These are phyloP conservation scores for Aspergillus aculeatinus DNA, from an alignment of 2,329 filamentous ascomycete species.

Conservation along the genomic window DNA sequence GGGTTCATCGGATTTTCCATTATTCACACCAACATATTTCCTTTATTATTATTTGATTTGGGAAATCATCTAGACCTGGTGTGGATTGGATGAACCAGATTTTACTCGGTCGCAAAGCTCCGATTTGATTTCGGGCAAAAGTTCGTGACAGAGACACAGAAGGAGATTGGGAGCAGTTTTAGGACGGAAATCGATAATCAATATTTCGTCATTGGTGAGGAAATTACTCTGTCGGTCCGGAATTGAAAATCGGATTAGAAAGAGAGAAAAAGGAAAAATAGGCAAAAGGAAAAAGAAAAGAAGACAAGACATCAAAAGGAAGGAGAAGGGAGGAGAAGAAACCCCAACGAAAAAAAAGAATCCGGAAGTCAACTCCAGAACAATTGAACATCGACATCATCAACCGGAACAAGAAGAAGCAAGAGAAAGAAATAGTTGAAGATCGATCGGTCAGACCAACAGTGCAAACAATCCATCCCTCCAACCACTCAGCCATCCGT, in stretches of 20 bases:
- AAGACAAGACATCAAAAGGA: background rate
- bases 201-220: slow-evolving; percentile 9
- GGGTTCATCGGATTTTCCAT: background rate
- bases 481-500: too few relatives aligned
- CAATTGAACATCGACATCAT: background rate
- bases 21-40: slow-evolving; percentile 3
- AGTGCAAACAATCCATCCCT: slow-evolving; percentile 1
- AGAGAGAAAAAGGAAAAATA: slow-evolving; percentile 3
- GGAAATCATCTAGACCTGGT: slow-evolving; percentile 6
- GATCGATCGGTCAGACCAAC: background rate
- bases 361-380: background rate
- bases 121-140: slow-evolving; percentile 2
- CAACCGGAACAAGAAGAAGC: slow-evolving; percentile 1
- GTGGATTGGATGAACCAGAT: slow-evolving; percentile 11
- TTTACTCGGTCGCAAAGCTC: slow-evolving; percentile 10
- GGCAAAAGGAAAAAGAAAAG: background rate
- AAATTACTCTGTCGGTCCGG: background rate
- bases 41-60: background rate
- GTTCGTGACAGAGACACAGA: slow-evolving; percentile 1
- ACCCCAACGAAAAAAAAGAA: background rate
- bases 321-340: background rate
- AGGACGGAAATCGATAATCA: background rate
- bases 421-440: background rate
- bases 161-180: background rate
- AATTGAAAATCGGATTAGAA: background rate